Evolutionary conservation across 345 rosid genomes (phyloP).

Genomic region (Erucastrum elatum): DNA sequence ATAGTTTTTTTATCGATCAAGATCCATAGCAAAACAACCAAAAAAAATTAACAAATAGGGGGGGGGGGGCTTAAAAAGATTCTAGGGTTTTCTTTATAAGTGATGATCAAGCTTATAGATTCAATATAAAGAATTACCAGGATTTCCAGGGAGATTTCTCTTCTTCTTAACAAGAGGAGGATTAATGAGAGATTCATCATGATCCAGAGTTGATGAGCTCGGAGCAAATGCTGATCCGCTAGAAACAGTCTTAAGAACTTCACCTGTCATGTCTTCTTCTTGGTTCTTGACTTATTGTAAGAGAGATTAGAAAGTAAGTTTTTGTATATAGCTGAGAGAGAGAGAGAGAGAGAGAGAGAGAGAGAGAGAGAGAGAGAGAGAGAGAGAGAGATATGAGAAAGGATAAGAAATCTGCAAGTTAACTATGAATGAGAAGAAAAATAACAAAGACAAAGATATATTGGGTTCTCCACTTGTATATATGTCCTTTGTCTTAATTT

Average conservation of each 20-base stretch:
- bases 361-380: background rate
- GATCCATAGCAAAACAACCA: slow-evolving; percentile 14
- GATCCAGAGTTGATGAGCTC: slow-evolving; percentile 40
- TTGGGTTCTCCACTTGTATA: slow-evolving; percentile 42
- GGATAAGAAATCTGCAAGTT: slow-evolving; percentile 25
- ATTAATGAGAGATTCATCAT: slow-evolving; percentile 38
- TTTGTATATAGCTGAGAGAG: slow-evolving; percentile 35
- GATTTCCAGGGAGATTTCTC: slow-evolving; percentile 94
- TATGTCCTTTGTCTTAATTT: slow-evolving; percentile 30
- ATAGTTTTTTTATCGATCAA: slow-evolving; percentile 16
- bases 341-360: slow-evolving; percentile 27
- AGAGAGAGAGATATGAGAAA: background rate
- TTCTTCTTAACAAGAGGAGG: slow-evolving; percentile 71
- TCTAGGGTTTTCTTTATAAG: slow-evolving; percentile 33
- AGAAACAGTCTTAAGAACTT: slow-evolving; percentile 43
- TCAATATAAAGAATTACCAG: slow-evolving; percentile 49
- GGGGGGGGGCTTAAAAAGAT: background rate
- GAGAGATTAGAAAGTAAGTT: slow-evolving; percentile 35
- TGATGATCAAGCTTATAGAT: slow-evolving; percentile 10
- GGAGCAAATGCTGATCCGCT: slow-evolving; percentile 45
- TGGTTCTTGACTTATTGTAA: slow-evolving; percentile 32
- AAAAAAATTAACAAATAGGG: slow-evolving; percentile 10
- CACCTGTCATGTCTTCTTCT: slow-evolving; percentile 45
- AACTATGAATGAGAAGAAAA: slow-evolving; percentile 23
- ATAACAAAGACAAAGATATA: slow-evolving; percentile 37